phyloP scores from a whole-genome alignment of 1,284 basidiomycete species.

The Neolentinus lepideus region DNA sequence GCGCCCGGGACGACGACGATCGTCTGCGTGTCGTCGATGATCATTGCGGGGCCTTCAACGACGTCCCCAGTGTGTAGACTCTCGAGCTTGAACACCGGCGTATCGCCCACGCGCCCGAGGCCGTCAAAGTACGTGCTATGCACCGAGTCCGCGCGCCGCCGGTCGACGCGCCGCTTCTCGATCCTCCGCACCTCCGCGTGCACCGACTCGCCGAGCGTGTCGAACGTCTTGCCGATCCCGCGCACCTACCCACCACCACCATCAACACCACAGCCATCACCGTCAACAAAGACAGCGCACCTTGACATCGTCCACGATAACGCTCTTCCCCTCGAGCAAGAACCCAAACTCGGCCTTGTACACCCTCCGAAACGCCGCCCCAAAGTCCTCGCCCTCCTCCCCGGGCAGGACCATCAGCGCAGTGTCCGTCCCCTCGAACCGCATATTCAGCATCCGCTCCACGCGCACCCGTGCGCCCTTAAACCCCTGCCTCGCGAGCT shows the following conservation, averaged over 20 bases:
- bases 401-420: constrained; percentile 79
- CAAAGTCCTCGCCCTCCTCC: constrained; percentile 66
- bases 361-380: constrained; percentile 67
- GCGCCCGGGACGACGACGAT: constrained; percentile 76
- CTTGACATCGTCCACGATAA: constrained; percentile 91
- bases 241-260: too few species aligned
- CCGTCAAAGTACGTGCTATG: constrained; percentile 78
- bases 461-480: constrained; percentile 57
- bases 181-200: constrained; percentile 61
- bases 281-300: constrained; percentile 28
- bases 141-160: constrained; percentile 39
- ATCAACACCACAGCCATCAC: too few species aligned
- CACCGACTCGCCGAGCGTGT: constrained; percentile 75
- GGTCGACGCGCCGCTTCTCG: constrained; percentile 31
- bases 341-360: constrained; percentile 92
- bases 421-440: constrained; percentile 90
- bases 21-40: constrained; percentile 91
- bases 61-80: constrained; percentile 62
- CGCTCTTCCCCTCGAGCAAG: constrained; percentile 69
- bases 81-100: constrained; percentile 74
- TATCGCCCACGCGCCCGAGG: constrained; percentile 65
- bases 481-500: constrained; percentile 79
- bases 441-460: constrained; percentile 87
- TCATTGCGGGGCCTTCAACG: constrained; percentile 79
- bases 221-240: constrained; percentile 87